Percentiles rank a stretch among this genome's conserved stretches.
Conservation (phyloP, 176 grass and related monocot genomes). For the Paspalum vaginatum region DNA sequence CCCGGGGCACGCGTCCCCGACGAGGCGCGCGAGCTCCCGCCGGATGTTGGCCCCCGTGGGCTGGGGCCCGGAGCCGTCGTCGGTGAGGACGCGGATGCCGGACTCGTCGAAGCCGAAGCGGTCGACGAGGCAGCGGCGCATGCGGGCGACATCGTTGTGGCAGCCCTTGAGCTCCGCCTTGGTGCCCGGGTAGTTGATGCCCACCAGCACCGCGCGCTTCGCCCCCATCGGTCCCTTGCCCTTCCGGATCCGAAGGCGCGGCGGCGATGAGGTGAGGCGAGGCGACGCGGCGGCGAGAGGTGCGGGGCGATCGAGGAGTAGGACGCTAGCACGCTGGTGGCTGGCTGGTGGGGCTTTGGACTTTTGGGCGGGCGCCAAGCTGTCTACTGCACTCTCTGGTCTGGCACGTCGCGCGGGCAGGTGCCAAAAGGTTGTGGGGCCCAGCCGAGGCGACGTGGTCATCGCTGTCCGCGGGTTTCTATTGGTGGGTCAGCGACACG, state of each 20-base stretch:
- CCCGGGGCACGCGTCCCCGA: conserved; percentile 57
- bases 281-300: background rate
- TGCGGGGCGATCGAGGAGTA: conserved; percentile 2
- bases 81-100: conserved; percentile 61
- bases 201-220: conserved; percentile 71
- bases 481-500: background rate
- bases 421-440: background rate
- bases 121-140: conserved; percentile 62
- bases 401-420: conserved; percentile 17
- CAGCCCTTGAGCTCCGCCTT: conserved; percentile 77
- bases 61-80: conserved; percentile 46
- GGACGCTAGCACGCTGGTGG: background rate
- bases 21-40: conserved; percentile 59
- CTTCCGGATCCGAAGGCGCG: conserved; percentile 41
- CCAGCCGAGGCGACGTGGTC: background rate
- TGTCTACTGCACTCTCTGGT: conserved; percentile 41
- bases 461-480: background rate
- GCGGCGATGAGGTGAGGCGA: background rate
- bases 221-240: conserved; percentile 42
- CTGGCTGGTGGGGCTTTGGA: background rate
- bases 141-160: conserved; percentile 78
- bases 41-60: conserved; percentile 60
- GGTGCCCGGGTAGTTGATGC: conserved; percentile 83
- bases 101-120: conserved; percentile 58
- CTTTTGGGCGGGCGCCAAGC: conserved; percentile 19